Conservation (phyloP, 2,329 filamentous ascomycete species). For the Cordyceps militaris region DNA sequence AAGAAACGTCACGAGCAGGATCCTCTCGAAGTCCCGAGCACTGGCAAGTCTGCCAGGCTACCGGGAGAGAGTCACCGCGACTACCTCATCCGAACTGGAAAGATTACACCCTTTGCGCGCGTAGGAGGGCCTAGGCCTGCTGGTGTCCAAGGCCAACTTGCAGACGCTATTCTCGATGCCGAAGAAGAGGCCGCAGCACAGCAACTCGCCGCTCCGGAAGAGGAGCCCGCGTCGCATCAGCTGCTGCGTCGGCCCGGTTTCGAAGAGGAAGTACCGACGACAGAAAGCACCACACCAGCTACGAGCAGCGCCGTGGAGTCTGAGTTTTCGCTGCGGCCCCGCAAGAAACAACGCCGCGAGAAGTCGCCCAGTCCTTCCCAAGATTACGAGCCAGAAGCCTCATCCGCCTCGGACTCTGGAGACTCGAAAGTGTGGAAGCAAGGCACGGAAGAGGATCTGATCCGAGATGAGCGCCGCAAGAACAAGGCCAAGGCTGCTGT, state of each 20-base stretch:
- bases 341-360: slow-evolving; percentile 45
- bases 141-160: slow-evolving; percentile 60
- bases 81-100: slow-evolving; percentile 89
- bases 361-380: slow-evolving; percentile 33
- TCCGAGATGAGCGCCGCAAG: slow-evolving; percentile 34
- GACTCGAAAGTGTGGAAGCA: slow-evolving; percentile 32
- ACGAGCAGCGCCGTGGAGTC: slow-evolving; percentile 29
- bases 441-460: slow-evolving; percentile 31
- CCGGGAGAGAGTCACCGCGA: slow-evolving; percentile 80
- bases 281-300: slow-evolving; percentile 10
- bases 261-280: slow-evolving; percentile 28
- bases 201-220: slow-evolving; percentile 32
- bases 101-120: slow-evolving; percentile 92
- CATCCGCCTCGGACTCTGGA: slow-evolving; percentile 27
- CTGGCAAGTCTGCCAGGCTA: slow-evolving; percentile 50
- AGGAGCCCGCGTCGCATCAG: slow-evolving; percentile 59
- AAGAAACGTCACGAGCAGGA: slow-evolving; percentile 59
- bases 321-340: slow-evolving; percentile 52
- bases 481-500: slow-evolving; percentile 32
- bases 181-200: slow-evolving; percentile 58
- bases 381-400: slow-evolving; percentile 36
- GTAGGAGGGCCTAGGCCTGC: slow-evolving; percentile 58
- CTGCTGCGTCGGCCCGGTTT: slow-evolving; percentile 69
- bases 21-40: slow-evolving; percentile 35
- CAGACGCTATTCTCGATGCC: slow-evolving; percentile 72